A percentile compares a stretch with the other conserved stretches of the same genome.
phyloP scores from a whole-genome alignment of 257 asterid genomes.

The Solanum microdontum region DNA sequence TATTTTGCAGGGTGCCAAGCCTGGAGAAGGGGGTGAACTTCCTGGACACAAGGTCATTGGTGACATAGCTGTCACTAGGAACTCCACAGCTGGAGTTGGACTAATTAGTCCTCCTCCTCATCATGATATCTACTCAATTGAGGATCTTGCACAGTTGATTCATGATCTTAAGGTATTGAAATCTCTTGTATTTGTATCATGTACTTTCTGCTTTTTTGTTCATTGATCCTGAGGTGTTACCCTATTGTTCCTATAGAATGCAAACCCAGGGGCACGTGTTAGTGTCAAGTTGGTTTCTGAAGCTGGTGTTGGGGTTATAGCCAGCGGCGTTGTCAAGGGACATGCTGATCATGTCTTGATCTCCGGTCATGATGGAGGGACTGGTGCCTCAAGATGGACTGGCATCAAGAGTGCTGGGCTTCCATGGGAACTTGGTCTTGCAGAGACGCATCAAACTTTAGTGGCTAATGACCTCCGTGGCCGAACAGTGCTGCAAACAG shows the following conservation, averaged over 20 bases:
- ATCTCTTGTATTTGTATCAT: neutral
- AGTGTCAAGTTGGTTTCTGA: conserved; percentile 98
- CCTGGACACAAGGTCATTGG: conserved; percentile 99
- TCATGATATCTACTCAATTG: conserved; percentile 96
- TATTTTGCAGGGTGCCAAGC: conserved; percentile 88
- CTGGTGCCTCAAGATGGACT: conserved; percentile 99
- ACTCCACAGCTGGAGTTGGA: conserved; percentile 98
- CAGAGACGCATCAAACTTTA: conserved; percentile 96
- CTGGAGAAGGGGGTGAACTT: conserved; percentile 99
- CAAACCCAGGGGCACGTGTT: conserved; percentile 92
- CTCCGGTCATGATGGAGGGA: conserved; percentile 99
- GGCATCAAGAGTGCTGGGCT: conserved; percentile 98
- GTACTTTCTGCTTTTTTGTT: neutral
- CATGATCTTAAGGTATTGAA: conserved; percentile 81
- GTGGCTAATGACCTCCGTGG: conserved; percentile 99
- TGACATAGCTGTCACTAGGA: conserved; percentile 93
- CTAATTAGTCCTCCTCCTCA: conserved; percentile 99
- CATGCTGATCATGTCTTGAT: conserved; percentile 96
- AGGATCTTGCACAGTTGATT: conserved; percentile 97
- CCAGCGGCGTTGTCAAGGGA: conserved; percentile 96
- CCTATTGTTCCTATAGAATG: conserved; percentile 40
- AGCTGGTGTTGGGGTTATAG: conserved; percentile 99
- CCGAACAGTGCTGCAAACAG: conserved; percentile 85
- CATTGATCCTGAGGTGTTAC: neutral
- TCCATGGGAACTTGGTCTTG: conserved; percentile 99